Conservation (phyloP, 1,139 yeast genomes). For the Debaryomycetaceae sp. region DNA sequence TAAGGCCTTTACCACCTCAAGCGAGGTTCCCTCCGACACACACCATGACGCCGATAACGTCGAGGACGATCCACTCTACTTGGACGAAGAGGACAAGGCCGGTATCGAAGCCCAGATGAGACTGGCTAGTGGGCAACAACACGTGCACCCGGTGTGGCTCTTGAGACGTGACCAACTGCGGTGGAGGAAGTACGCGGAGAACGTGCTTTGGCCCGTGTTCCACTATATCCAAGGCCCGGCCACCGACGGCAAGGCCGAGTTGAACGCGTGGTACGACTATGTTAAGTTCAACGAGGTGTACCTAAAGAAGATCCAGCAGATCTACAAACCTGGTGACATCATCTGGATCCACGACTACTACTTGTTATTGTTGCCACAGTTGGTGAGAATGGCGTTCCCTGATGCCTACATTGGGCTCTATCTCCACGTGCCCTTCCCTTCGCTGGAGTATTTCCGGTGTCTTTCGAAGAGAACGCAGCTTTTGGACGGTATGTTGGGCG, state of each 20-base stretch:
- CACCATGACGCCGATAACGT: constrained; percentile 25
- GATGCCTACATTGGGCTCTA: constrained; percentile 79
- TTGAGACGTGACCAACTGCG: constrained; percentile 66
- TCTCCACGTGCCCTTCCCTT: constrained; percentile 90
- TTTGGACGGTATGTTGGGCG: constrained; percentile 87
- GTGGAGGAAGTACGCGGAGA: constrained; percentile 89
- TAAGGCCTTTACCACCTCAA: constrained; percentile 10
- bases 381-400: constrained; percentile 77
- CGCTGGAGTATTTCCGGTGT: constrained; percentile 91
- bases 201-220: constrained; percentile 88
- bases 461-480: constrained; percentile 77
- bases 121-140: constrained; percentile 39
- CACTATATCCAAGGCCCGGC: constrained; percentile 81
- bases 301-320: constrained; percentile 66
- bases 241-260: constrained; percentile 63
- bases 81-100: constrained; percentile 52
- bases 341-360: constrained; percentile 96
- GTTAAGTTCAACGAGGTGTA: constrained; percentile 88
- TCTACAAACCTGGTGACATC: constrained; percentile 85
- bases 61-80: constrained; percentile 57
- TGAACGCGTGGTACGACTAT: constrained; percentile 86
- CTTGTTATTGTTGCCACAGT: constrained; percentile 75
- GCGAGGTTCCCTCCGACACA: constrained; percentile 8
- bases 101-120: constrained; percentile 42
- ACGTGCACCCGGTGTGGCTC: constrained; percentile 84